Evolutionary conservation across 1,139 yeast species (phyloP).

Genomic region (Hemisphaericaspora xylofermentans): DNA sequence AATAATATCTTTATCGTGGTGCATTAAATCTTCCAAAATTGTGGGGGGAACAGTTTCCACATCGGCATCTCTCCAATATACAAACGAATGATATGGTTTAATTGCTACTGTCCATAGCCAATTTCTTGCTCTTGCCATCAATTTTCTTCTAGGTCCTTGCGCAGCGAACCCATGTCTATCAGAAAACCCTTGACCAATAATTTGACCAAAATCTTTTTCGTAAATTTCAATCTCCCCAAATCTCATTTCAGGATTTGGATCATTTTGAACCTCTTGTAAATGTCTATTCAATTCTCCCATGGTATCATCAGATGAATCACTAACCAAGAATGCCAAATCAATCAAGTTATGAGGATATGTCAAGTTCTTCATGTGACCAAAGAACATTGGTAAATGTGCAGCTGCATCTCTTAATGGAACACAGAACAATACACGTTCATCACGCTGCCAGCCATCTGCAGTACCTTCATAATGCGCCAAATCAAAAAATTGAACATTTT

Average conservation of each 20-base stretch:
- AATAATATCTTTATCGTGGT: constrained; percentile 50
- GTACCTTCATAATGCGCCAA: constrained; percentile 43
- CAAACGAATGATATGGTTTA: constrained; percentile 52
- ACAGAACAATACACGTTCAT: constrained; percentile 55
- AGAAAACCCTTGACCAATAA: constrained; percentile 51
- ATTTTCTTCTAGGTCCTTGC: constrained; percentile 53
- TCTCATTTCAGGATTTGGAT: constrained; percentile 38
- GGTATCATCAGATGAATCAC: constrained; percentile 59
- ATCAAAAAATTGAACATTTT: constrained; percentile 43
- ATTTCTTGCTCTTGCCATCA: constrained; percentile 56
- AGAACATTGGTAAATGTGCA: constrained; percentile 62
- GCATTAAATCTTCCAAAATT: constrained; percentile 53
- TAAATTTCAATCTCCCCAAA: constrained; percentile 59
- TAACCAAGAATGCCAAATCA: constrained; percentile 57
- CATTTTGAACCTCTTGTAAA: constrained; percentile 43
- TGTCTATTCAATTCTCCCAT: constrained; percentile 47
- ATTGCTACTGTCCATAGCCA: constrained; percentile 54
- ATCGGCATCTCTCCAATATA: constrained; percentile 59
- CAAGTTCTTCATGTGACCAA: constrained; percentile 54
- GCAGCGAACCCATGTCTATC: constrained; percentile 57
- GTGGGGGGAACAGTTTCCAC: constrained; percentile 54
- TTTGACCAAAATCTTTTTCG: constrained; percentile 54
- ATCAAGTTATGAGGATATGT: constrained; percentile 58
- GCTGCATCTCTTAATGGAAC: constrained; percentile 64
- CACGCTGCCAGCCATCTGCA: constrained; percentile 53